Percentiles rank a stretch among this genome's conserved stretches.
Conservation (phyloP, 352 stramenopile species). For the Globisporangium apiculatum region DNA sequence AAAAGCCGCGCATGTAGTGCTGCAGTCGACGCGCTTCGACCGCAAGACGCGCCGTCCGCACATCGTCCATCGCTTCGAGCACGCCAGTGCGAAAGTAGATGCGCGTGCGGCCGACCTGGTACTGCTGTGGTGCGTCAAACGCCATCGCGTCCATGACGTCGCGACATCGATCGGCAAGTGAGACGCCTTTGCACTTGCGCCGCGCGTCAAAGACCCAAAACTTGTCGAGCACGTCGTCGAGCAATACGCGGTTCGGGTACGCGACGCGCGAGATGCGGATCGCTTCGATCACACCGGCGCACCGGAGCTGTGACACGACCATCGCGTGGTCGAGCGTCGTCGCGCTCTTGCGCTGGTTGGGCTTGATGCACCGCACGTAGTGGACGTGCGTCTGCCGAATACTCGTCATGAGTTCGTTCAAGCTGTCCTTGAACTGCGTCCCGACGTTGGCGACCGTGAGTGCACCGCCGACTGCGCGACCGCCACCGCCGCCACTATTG, state of each 20-base stretch:
- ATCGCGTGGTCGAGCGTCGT: slow-evolving; percentile 85
- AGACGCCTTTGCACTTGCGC: slow-evolving; percentile 32
- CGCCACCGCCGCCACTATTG: slow-evolving; percentile 11
- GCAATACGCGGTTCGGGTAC: slow-evolving; percentile 95
- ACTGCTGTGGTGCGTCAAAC: slow-evolving; percentile 63
- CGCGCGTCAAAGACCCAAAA: slow-evolving; percentile 67
- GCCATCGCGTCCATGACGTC: slow-evolving; percentile 53
- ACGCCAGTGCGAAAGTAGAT: slow-evolving; percentile 82
- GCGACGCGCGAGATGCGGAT: slow-evolving; percentile 97
- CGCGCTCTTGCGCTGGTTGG: slow-evolving; percentile 93
- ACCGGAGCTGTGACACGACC: slow-evolving; percentile 95
- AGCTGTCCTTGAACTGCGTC: slow-evolving; percentile 86
- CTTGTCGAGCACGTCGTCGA: slow-evolving; percentile 77
- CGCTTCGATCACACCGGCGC: slow-evolving; percentile 98
- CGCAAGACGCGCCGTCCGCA: slow-evolving; percentile 47
- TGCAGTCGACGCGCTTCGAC: slow-evolving; percentile 55
- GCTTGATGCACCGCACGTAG: slow-evolving; percentile 99
- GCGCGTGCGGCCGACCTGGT: slow-evolving; percentile 64
- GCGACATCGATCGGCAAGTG: slow-evolving; percentile 39
- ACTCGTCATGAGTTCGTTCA: slow-evolving; percentile 91
- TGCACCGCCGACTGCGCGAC: slow-evolving; percentile 21
- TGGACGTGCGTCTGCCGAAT: slow-evolving; percentile 94
- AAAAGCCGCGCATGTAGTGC: slow-evolving; percentile 69
- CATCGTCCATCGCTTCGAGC: slow-evolving; percentile 74
- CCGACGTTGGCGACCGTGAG: slow-evolving; percentile 58